Evolutionary conservation across 2,329 filamentous ascomycete species (phyloP), one percentile per base, ranked within the genome.

Genomic region (Biscogniauxia mediterranea): DNA sequence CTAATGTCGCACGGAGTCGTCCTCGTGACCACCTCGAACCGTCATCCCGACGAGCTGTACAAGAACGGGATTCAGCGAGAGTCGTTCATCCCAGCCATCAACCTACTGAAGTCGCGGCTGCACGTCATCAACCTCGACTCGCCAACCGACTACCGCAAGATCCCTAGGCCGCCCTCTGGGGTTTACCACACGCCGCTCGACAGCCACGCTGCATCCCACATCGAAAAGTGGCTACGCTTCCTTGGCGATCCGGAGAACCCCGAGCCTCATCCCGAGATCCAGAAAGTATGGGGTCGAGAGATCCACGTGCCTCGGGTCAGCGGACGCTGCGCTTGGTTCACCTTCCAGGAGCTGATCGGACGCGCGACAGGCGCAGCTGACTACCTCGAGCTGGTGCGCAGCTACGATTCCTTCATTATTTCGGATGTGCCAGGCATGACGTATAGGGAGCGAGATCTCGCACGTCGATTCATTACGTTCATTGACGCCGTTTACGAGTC

Each of bases 1-100:
- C 85, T 99, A 59, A 97, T 98, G 93, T 91, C 91, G 3, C 93
- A 98, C 72, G 95, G 95, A n/a, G 93, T 97, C 2, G 93, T 98
- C 17, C 83, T 99, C 57, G 90, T 99, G 32, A 98, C 95, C 6
- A 99, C 95, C 0, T 96, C 92, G 7, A 99, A 99, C 77, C 85
- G 95, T n/a, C 93, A 97, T 69, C 95, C 95, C 0, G 89, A 96
- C 71, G 94, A 99, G 62, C 84, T 99, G 7, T 99, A 99, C 82
- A 97, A 95, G 77, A 99, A 99, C 74, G 95, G 95, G 59, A 94
- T 99, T 66, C 95, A 99, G 78, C 89, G 95, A 61, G 89, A 96
- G 68, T 96, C 92, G 6, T 99, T 99, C 74, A 85, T 99, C 56
- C 95, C 95, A 0, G 96, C 94, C 67, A 99, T 99, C 73, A 89